These are phyloP conservation scores for Brassica napus DNA, from an alignment of 345 rosid species.

Conservation along the genomic window Da-Ae NC_063449.1:27920501-27921000, in stretches of 20 bases:
- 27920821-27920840: too few relatives aligned
- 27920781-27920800: not conserved
- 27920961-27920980: too few relatives aligned
- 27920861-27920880: not conserved
- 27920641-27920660: conserved; percentile 54
- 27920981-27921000: too few relatives aligned
- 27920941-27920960: too few relatives aligned
- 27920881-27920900: too few relatives aligned
- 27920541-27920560: not conserved
- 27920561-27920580: conserved; percentile 40
- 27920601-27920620: conserved; percentile 77
- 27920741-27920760: not conserved
- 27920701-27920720: not conserved
- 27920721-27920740: not conserved
- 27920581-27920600: conserved; percentile 50
- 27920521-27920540: not conserved
- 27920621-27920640: conserved; percentile 64
- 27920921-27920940: too few relatives aligned
- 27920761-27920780: not conserved
- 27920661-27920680: conserved; percentile 13
- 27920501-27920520: conserved; percentile 44
- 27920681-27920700: not conserved
- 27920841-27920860: not conserved
- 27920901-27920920: too few relatives aligned
- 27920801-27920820: not conserved